Evolutionary conservation across 805 yeast species (phyloP), one percentile per base, ranked within the genome.

Genomic region (Candida suzukii): DNA sequence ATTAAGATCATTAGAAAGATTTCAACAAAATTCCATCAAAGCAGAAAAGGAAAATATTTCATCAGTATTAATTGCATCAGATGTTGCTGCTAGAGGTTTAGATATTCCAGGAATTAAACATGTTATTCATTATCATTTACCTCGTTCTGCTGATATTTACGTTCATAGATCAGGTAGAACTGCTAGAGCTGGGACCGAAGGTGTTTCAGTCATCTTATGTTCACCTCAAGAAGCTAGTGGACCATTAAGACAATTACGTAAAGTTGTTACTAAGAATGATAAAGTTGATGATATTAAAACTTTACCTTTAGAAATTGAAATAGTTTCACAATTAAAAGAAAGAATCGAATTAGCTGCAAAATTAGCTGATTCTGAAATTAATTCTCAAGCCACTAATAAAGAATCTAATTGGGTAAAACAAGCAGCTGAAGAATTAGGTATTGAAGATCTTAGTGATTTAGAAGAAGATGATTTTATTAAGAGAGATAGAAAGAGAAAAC

Each of bases 81-180:
- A 93, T 63, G 98, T 93, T 36, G 99, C 99, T 2, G 99, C 99
- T 4, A 78, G 99, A 70, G 99, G 99, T 45, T 72, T 93, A 45
- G 99, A 93, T 70, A 88, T 93, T 41, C 83, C 95, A 2, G 76
- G 74, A 37, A 90, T 93, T 39, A 82, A 88, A 52, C 98, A 93
- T 61, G 98, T 93, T 38, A 85, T 91, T 18, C 99, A 93, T 61
- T 93, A 91, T 57, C 97, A 93, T 63, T 71, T 93, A 46, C 98
- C 99, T 11, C 73, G 98, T 47, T 73, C 95, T 14, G 97, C 97
- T 0, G 99, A 93, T 56, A 80, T 88, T 39, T 93, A 93, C 57
- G 81, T 93, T 51, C 99, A 93, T 63, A 75, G 99, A 60, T 86
- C 96, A 1, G 99, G 99, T 46, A 80, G 99, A 74, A 93, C 99